Evolutionary conservation across 805 yeast genomes (phyloP).

Genomic region (Sugiyamaella boreocaroliniensis): DNA sequence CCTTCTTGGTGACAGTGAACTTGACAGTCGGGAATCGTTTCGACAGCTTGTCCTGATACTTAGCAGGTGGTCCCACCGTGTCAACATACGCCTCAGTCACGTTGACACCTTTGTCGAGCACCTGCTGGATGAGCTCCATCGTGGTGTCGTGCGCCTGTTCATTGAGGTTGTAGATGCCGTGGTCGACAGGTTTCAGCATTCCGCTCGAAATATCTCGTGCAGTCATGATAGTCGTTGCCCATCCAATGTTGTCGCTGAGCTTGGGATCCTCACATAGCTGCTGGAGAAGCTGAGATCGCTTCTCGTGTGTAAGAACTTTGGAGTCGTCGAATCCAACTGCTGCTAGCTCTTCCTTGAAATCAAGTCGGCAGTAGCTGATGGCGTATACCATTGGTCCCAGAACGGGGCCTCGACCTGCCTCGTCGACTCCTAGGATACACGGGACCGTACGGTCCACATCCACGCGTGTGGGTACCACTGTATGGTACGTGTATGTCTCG

Average conservation of each 20-base stretch:
- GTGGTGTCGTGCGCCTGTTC: conserved; percentile 97
- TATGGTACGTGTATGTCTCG: conserved; percentile 19
- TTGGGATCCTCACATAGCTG: conserved; percentile 46
- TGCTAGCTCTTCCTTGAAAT: conserved; percentile 44
- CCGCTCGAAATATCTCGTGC: conserved; percentile 83
- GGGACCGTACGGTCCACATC: conserved; percentile 4
- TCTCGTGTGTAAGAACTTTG: conserved; percentile 69
- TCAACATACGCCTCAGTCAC: conserved; percentile 77
- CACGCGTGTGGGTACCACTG: conserved; percentile 13
- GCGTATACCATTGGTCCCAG: conserved; percentile 98
- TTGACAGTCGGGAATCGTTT: conserved; percentile 59
- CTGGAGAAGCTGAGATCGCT: conserved; percentile 56
- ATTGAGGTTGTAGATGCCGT: conserved; percentile 68
- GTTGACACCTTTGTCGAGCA: conserved; percentile 54
- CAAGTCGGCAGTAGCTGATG: conserved; percentile 62
- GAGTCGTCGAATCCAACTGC: conserved; percentile 88
- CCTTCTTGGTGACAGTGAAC: conserved; percentile 86
- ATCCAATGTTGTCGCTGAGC: conserved; percentile 60
- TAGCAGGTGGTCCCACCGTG: conserved; percentile 92
- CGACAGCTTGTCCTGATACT: conserved; percentile 71
- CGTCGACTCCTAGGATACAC: conserved; percentile 80
- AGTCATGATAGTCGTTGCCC: conserved; percentile 79
- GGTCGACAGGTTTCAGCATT: conserved; percentile 59
- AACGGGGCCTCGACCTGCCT: conserved; percentile 98
- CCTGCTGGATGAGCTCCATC: conserved; percentile 63